Percentiles rank a stretch among this genome's conserved stretches.
Evolutionary conservation across 768 basidiomycete species (phyloP).

Genomic region (Inosperma sp.): DNA sequence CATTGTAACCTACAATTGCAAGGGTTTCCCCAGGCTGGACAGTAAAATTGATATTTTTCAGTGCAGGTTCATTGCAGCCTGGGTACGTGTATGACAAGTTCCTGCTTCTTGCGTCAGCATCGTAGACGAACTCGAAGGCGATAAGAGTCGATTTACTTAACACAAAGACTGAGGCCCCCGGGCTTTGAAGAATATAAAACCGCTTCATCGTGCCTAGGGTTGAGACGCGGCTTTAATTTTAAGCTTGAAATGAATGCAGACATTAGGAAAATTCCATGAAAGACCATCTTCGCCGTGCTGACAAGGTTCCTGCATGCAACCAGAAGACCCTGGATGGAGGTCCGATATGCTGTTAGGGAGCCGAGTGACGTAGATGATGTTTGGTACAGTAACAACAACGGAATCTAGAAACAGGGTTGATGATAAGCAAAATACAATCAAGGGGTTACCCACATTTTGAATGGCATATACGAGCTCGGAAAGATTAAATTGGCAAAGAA

Average conservation of each 20-base stretch:
- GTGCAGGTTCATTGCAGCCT: slow-evolving; percentile 58
- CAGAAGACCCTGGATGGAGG: too few species aligned
- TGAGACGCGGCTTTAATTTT: slow-evolving; percentile 60
- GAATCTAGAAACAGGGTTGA: slow-evolving; percentile 48
- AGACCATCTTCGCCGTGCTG: slow-evolving; percentile 70
- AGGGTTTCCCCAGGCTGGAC: slow-evolving; percentile 72
- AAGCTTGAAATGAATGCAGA: slow-evolving; percentile 79
- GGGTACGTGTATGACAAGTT: slow-evolving; percentile 72
- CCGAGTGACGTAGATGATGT: slow-evolving; percentile 77
- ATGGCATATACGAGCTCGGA: slow-evolving; percentile 59
- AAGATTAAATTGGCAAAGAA: slow-evolving; percentile 57
- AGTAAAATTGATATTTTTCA: slow-evolving; percentile 64
- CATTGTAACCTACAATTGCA: slow-evolving; percentile 85
- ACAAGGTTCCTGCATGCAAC: too few species aligned
- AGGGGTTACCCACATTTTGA: slow-evolving; percentile 56
- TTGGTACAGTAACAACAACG: slow-evolving; percentile 67
- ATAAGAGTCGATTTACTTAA: slow-evolving; percentile 54
- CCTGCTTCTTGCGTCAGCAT: slow-evolving; percentile 20
- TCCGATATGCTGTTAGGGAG: slow-evolving; percentile 78
- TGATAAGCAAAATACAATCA: slow-evolving; percentile 17
- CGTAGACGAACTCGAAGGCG: too few species aligned
- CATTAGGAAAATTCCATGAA: slow-evolving; percentile 80
- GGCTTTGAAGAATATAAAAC: slow-evolving; percentile 57
- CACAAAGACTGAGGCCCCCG: too few species aligned
- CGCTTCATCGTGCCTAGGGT: slow-evolving; percentile 51